These are phyloP conservation scores for Neurospora sp. DNA, from an alignment of 495 filamentous ascomycete genomes.

Conservation along the genomic window DNA sequence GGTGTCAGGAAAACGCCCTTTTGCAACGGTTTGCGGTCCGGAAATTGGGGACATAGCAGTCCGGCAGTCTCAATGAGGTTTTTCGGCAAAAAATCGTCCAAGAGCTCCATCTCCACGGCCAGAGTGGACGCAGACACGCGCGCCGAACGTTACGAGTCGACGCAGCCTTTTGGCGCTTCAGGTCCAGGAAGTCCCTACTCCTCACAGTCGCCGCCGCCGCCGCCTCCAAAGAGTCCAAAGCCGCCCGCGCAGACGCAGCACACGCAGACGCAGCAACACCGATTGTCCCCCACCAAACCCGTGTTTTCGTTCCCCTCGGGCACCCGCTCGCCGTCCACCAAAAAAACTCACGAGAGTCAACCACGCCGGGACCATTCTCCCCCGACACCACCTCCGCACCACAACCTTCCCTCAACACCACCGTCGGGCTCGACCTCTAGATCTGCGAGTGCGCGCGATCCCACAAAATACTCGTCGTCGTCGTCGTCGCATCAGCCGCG, in stretches of 20 bases:
- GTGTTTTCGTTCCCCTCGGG: background rate
- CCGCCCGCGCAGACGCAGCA: slow-evolving; percentile 6
- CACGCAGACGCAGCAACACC: slow-evolving; percentile 12
- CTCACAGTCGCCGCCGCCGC: slow-evolving; percentile 15
- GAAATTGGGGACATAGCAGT: background rate
- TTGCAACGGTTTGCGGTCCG: background rate
- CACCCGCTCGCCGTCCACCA: background rate
- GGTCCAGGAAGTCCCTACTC: slow-evolving; percentile 15
- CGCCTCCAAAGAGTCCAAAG: slow-evolving; percentile 21
- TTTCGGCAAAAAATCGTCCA: slow-evolving; percentile 44
- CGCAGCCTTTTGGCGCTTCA: slow-evolving; percentile 11
- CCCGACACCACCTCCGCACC: background rate
- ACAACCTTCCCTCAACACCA: background rate
- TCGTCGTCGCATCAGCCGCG: slow-evolving; percentile 23
- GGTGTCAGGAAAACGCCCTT: background rate
- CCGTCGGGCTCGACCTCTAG: background rate
- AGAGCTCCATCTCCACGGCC: slow-evolving; percentile 38
- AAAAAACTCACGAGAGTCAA: background rate
- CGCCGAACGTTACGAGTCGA: slow-evolving; percentile 18
- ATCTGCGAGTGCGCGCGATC: background rate
- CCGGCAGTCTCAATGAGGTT: slow-evolving; percentile 40
- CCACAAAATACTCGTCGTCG: background rate
- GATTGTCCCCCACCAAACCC: background rate
- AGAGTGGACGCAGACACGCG: slow-evolving; percentile 30
- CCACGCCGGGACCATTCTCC: background rate